Evolutionary conservation across 2,329 filamentous ascomycete species (phyloP).

Genomic region (Trichoderma sp.): DNA sequence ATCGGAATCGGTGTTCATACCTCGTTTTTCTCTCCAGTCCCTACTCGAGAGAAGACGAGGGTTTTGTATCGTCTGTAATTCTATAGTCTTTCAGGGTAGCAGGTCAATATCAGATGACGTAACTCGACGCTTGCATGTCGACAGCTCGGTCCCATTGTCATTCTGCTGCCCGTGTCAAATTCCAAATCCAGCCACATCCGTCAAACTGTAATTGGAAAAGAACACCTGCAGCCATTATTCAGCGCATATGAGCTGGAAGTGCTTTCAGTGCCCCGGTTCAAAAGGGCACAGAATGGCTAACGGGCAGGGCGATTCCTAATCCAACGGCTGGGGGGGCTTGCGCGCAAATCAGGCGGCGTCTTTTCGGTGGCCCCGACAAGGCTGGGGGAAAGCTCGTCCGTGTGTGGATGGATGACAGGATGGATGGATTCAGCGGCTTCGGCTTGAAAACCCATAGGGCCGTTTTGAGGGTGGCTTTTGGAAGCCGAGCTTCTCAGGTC

Average conservation of each 20-base stretch:
- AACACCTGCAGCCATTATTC: conserved; percentile 1
- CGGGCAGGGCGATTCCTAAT: conserved; percentile 10
- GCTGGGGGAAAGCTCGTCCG: not conserved
- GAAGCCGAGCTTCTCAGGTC: conserved; percentile 3
- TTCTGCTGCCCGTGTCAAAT: not conserved
- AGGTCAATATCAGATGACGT: conserved; percentile 3
- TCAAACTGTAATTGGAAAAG: not conserved
- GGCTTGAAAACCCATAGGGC: conserved; percentile 5
- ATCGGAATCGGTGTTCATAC: too few relatives aligned
- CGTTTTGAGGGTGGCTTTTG: not conserved
- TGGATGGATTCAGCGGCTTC: conserved; percentile 14
- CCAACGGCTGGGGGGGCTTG: not conserved
- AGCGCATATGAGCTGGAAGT: not conserved
- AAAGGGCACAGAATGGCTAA: not conserved
- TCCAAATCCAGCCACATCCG: not conserved
- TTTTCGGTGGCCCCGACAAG: conserved; percentile 1
- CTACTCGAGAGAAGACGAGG: too few relatives aligned
- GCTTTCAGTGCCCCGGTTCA: not conserved
- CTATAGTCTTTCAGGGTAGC: not conserved
- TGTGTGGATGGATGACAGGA: too few relatives aligned
- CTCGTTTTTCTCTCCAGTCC: too few relatives aligned
- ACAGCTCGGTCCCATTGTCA: not conserved
- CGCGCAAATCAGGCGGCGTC: not conserved
- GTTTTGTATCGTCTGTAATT: not conserved
- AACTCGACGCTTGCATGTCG: not conserved